Conservation (phyloP, 2,329 filamentous ascomycete genomes). For the Venturia pyrina region DNA sequence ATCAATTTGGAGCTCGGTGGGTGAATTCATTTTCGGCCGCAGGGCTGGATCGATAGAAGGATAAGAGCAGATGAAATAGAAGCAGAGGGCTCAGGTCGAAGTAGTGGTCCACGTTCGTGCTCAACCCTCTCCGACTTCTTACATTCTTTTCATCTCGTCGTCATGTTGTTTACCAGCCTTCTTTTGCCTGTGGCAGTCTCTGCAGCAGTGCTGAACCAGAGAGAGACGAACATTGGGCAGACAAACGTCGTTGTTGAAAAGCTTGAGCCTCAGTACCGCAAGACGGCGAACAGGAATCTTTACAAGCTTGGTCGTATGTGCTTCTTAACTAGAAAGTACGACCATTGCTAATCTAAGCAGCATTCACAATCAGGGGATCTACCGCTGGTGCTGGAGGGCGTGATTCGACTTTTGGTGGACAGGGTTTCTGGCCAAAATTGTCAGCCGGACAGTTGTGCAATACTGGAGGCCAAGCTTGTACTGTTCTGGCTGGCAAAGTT, state of each 20-base stretch:
- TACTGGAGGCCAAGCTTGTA: not conserved
- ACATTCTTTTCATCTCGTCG: not conserved
- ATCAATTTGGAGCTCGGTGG: not conserved
- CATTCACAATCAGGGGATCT: not conserved
- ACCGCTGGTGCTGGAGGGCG: not conserved
- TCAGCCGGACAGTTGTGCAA: not conserved
- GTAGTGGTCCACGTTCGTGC: too few relatives aligned
- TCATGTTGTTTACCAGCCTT: not conserved
- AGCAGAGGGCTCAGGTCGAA: not conserved
- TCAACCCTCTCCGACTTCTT: not conserved
- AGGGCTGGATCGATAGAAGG: not conserved
- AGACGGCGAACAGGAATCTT: not conserved
- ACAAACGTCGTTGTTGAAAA: not conserved
- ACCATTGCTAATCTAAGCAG: not conserved
- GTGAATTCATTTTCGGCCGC: not conserved
- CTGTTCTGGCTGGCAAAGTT: not conserved
- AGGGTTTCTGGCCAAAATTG: not conserved
- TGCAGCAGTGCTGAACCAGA: not conserved
- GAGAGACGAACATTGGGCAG: not conserved
- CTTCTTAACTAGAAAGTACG: not conserved
- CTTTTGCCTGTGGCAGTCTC: not conserved
- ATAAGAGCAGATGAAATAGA: not conserved
- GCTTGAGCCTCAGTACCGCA: not conserved
- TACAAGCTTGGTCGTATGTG: not conserved
- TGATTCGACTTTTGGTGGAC: slow-evolving; percentile 1